These are phyloP conservation scores for Lactifluus hygrophoroides DNA, from an alignment of 768 basidiomycete species.

Conservation along the genomic window DNA sequence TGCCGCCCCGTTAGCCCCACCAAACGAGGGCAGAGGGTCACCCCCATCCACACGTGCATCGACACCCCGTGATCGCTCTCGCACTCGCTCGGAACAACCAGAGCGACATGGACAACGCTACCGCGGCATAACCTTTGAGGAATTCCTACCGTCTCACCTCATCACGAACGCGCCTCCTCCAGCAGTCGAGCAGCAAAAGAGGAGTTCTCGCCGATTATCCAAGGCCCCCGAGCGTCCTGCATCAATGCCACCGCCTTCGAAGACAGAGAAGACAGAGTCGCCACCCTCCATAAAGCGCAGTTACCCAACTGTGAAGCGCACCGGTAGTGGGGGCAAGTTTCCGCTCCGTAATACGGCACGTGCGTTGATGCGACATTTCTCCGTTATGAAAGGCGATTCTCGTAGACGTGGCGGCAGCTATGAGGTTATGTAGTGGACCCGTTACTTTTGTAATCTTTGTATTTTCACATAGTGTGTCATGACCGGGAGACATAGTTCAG, in stretches of 20 bases:
- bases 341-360: not conserved
- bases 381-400: not conserved
- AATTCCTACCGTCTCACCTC: not conserved
- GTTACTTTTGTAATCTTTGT: no score
- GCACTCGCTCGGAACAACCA: no score
- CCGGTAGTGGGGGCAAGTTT: not conserved
- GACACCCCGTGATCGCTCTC: no score
- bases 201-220: not conserved
- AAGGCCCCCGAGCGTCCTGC: not conserved
- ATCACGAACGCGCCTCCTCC: slow-evolving; percentile 8
- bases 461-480: no score
- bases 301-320: not conserved
- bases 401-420: not conserved
- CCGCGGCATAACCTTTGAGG: slow-evolving; percentile 13
- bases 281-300: not conserved
- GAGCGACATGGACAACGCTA: not conserved
- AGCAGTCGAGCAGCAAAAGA: not conserved
- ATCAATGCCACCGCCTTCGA: no score
- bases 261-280: no score
- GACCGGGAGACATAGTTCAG: no score
- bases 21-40: not conserved
- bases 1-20: not conserved
- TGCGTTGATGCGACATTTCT: not conserved
- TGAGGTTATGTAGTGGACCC: not conserved
- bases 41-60: not conserved